Evolutionary conservation across 2,329 filamentous ascomycete genomes (phyloP).

Genomic region (Curvularia spicifera): DNA sequence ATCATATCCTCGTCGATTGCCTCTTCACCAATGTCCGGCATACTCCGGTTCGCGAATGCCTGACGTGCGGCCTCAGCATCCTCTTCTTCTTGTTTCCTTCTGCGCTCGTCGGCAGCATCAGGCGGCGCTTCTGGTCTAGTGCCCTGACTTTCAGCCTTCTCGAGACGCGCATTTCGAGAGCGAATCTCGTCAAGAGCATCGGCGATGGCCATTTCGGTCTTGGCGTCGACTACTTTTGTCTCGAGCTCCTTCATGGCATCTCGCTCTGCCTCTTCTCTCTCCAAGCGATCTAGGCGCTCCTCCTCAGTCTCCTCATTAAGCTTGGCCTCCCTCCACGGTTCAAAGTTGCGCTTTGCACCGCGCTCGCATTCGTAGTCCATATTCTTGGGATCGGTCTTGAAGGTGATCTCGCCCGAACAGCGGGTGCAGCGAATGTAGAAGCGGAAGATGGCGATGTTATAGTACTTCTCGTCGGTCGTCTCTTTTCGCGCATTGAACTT

Average conservation of each 20-base stretch:
- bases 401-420: slow-evolving; percentile 85
- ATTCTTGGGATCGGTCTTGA: slow-evolving; percentile 93
- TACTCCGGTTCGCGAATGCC: slow-evolving; percentile 67
- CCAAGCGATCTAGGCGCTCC: slow-evolving; percentile 81
- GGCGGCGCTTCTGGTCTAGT: slow-evolving; percentile 59
- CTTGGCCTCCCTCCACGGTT: slow-evolving; percentile 80
- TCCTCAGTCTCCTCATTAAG: slow-evolving; percentile 81
- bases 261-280: slow-evolving; percentile 77
- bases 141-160: slow-evolving; percentile 72
- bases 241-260: slow-evolving; percentile 97
- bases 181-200: slow-evolving; percentile 95
- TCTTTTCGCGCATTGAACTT: slow-evolving; percentile 98
- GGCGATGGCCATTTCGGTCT: slow-evolving; percentile 94
- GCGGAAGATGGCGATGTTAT: slow-evolving; percentile 82
- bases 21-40: slow-evolving; percentile 59
- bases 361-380: slow-evolving; percentile 85
- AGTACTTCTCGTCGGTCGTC: slow-evolving; percentile 87
- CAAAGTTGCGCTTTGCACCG: slow-evolving; percentile 90
- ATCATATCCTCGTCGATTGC: slow-evolving; percentile 57
- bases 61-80: slow-evolving; percentile 79
- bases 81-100: slow-evolving; percentile 74
- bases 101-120: slow-evolving; percentile 64
- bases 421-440: slow-evolving; percentile 90
- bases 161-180: slow-evolving; percentile 85
- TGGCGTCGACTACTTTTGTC: slow-evolving; percentile 89